Conservation (phyloP, 257 asterid species). For the Echium plantagineum region DNA sequence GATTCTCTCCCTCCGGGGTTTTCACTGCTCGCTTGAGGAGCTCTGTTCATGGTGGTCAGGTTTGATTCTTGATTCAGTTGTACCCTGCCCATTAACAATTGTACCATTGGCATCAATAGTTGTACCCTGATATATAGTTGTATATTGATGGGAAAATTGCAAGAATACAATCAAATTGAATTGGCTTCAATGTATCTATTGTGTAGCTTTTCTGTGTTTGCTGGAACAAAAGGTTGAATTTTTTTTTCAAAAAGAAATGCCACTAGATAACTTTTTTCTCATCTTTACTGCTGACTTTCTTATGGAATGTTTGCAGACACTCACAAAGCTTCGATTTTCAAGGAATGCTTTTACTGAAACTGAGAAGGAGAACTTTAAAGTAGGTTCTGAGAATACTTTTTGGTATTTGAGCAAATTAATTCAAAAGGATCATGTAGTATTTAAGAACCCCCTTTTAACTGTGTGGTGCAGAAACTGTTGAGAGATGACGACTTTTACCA, state of each 20-base stretch:
- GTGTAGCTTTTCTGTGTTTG: neutral
- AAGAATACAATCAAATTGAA: too few relatives aligned
- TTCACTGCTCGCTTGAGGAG: constrained; percentile 86
- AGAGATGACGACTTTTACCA: constrained; percentile 81
- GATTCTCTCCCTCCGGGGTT: constrained; percentile 75
- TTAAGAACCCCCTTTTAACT: constrained; percentile 9
- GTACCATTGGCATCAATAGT: neutral
- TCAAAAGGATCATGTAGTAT: neutral
- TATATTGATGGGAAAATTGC: too few relatives aligned
- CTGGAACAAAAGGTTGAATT: neutral
- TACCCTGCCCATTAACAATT: neutral
- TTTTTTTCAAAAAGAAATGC: neutral
- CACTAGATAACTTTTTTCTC: neutral
- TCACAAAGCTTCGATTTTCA: constrained; percentile 90
- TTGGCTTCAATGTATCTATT: neutral
- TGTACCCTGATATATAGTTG: too few relatives aligned
- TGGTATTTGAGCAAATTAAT: neutral
- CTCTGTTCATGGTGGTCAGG: constrained; percentile 77
- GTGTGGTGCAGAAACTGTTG: constrained; percentile 55
- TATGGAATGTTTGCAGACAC: constrained; percentile 41
- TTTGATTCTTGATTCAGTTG: constrained; percentile 6
- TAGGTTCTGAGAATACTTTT: constrained; percentile 13
- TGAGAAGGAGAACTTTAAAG: constrained; percentile 69
- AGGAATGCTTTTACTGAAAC: constrained; percentile 53
- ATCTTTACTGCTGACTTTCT: neutral